Evolutionary conservation across 2,329 filamentous ascomycete genomes (phyloP).

Genomic region (Cercospora canescens): DNA sequence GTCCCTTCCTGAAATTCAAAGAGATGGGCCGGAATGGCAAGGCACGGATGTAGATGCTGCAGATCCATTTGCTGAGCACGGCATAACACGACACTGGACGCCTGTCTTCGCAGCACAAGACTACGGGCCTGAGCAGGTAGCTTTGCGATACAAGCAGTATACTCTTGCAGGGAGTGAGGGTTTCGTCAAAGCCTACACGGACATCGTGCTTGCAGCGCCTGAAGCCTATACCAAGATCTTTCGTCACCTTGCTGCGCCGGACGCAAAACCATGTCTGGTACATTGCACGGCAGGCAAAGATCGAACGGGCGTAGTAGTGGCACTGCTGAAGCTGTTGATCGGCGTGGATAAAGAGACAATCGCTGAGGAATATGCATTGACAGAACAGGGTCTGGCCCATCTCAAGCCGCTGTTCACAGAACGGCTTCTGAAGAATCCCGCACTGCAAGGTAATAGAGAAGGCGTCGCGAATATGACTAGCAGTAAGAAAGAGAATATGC

Average conservation of each 20-base stretch:
- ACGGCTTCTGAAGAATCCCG: constrained; percentile 53
- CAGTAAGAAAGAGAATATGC: constrained; percentile 53
- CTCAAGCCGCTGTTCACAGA: constrained; percentile 50
- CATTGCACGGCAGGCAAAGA: constrained; percentile 81
- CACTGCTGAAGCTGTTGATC: constrained; percentile 64
- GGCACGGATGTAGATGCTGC: constrained; percentile 27
- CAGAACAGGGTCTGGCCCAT: constrained; percentile 58
- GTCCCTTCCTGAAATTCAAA: constrained; percentile 59
- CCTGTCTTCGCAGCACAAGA: constrained; percentile 66
- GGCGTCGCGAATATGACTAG: constrained; percentile 48
- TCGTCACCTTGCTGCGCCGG: constrained; percentile 53
- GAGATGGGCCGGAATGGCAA: constrained; percentile 35
- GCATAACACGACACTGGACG: constrained; percentile 58
- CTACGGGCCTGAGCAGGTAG: constrained; percentile 64
- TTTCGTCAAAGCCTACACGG: constrained; percentile 63
- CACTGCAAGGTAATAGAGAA: constrained; percentile 48
- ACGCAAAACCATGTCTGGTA: constrained; percentile 57
- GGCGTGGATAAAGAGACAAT: constrained; percentile 60
- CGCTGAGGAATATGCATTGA: constrained; percentile 69
- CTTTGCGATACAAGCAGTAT: constrained; percentile 62
- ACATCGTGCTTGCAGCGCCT: constrained; percentile 59
- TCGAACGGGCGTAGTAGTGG: constrained; percentile 69
- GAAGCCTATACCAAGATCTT: constrained; percentile 61
- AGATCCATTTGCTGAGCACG: constrained; percentile 41
- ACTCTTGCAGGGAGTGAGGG: constrained; percentile 56